Evolutionary conservation across 2,329 filamentous ascomycete genomes (phyloP).

Genomic region (Purpureocillium lavendulum): DNA sequence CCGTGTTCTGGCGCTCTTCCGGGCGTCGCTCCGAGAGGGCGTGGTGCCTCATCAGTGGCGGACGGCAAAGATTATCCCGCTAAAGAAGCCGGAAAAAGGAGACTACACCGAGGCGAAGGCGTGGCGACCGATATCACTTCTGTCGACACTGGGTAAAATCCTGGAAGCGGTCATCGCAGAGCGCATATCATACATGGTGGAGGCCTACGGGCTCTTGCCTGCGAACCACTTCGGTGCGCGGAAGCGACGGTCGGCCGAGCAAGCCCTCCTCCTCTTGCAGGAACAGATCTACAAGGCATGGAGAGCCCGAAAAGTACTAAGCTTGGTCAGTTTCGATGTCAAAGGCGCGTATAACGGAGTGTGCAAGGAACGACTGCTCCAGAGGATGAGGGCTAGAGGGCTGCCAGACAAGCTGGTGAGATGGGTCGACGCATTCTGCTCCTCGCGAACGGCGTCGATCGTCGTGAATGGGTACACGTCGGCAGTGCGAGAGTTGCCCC

Average conservation of each 20-base stretch:
- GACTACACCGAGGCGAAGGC: no score
- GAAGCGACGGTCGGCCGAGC: conserved; percentile 8
- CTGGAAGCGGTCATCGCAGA: conserved; percentile 6
- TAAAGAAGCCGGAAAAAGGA: no score
- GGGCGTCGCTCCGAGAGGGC: background rate
- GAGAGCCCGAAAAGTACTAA: conserved; percentile 15
- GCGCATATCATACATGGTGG: conserved; percentile 3
- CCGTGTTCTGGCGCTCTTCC: background rate
- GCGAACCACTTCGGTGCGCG: conserved; percentile 8
- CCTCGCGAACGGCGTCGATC: no score
- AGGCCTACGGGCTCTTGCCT: conserved; percentile 6
- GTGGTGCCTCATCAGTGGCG: no score
- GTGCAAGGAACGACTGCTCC: conserved; percentile 18
- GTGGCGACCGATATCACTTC: no score
- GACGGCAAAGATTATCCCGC: no score
- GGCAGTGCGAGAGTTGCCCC: no score
- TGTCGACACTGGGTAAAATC: no score
- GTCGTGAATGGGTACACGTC: no score
- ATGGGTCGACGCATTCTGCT: conserved; percentile 6
- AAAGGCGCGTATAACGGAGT: conserved; percentile 32
- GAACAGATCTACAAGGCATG: conserved; percentile 1
- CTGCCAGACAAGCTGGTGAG: conserved; percentile 3
- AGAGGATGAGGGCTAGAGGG: conserved; percentile 12
- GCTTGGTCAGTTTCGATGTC: conserved; percentile 27
- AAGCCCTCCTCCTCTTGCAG: conserved; percentile 6